phyloP scores from a whole-genome alignment of 2,329 filamentous ascomycete species.

The Mycosphaerella arachidis region DNA sequence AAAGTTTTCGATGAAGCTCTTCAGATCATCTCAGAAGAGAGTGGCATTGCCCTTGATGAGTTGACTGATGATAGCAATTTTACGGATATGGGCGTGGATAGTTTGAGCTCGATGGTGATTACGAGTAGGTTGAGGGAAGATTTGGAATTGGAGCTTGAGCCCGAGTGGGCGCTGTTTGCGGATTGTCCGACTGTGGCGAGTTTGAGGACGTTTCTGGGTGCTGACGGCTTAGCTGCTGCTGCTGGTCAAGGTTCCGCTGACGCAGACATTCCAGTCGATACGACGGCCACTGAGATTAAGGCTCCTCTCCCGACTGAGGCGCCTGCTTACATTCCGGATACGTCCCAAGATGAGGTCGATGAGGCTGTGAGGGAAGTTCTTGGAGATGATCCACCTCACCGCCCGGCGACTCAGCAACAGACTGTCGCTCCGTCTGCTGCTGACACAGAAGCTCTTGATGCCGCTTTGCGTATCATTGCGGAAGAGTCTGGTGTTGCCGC shows the following conservation, averaged over 20 bases:
- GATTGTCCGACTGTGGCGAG: not conserved
- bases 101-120: constrained; percentile 26
- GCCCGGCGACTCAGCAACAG: not conserved
- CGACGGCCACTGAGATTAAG: not conserved
- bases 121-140: constrained; percentile 23
- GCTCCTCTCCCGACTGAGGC: not conserved
- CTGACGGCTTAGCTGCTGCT: not conserved
- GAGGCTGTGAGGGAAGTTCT: not conserved
- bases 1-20: not conserved
- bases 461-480: constrained; percentile 21
- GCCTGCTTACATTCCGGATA: not conserved
- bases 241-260: not conserved
- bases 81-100: constrained; percentile 29
- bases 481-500: constrained; percentile 29
- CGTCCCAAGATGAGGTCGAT: not conserved
- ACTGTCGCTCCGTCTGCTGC: not conserved
- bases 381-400: not conserved
- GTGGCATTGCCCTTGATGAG: constrained; percentile 25
- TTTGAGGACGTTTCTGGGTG: not conserved
- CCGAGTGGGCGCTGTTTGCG: constrained; percentile 4
- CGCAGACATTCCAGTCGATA: not conserved
- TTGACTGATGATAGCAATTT: constrained; percentile 27
- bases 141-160: constrained; percentile 17
- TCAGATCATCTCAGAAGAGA: constrained; percentile 30
- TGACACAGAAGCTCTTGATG: not conserved